Evolutionary conservation across 306 rosid genomes (phyloP).

Genomic region (Lupinus albus): DNA sequence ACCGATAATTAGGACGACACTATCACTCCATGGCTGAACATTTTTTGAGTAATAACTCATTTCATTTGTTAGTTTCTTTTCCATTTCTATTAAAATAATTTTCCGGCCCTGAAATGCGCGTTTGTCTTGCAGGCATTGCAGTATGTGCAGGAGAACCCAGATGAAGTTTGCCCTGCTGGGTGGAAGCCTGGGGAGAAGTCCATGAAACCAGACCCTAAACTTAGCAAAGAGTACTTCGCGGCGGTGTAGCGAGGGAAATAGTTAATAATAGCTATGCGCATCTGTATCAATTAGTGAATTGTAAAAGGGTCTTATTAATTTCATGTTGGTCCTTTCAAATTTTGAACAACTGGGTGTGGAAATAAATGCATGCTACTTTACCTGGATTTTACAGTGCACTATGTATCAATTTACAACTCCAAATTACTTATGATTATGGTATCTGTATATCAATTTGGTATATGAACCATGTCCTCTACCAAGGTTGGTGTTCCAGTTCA

Average conservation of each 20-base stretch:
- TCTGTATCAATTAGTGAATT: slow-evolving; percentile 46
- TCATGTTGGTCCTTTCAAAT: slow-evolving; percentile 41
- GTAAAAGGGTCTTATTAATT: slow-evolving; percentile 42
- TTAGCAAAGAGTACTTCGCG: slow-evolving; percentile 89
- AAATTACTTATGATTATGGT: neutral
- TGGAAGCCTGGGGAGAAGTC: slow-evolving; percentile 99
- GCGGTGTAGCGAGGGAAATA: slow-evolving; percentile 55
- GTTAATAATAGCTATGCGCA: slow-evolving; percentile 28
- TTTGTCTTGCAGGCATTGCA: slow-evolving; percentile 78
- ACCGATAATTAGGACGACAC: slow-evolving; percentile 3
- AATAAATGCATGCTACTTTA: slow-evolving; percentile 44
- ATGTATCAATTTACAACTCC: slow-evolving; percentile 30
- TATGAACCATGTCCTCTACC: slow-evolving; percentile 1
- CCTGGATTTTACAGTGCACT: slow-evolving; percentile 38
- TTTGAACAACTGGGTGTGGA: slow-evolving; percentile 47
- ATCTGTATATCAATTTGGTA: slow-evolving; percentile 5
- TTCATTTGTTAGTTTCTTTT: neutral
- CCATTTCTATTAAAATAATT: neutral
- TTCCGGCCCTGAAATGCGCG: neutral
- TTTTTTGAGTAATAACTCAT: neutral
- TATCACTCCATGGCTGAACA: slow-evolving; percentile 23
- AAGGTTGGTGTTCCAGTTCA: neutral
- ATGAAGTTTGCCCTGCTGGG: slow-evolving; percentile 96
- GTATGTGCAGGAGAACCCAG: slow-evolving; percentile 93
- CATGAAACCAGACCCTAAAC: slow-evolving; percentile 98